Percentiles rank a stretch among this genome's conserved stretches.
These are phyloP conservation scores for Boletus rubroflammeus DNA, from an alignment of 768 basidiomycete genomes.

Conservation along the genomic window DNA sequence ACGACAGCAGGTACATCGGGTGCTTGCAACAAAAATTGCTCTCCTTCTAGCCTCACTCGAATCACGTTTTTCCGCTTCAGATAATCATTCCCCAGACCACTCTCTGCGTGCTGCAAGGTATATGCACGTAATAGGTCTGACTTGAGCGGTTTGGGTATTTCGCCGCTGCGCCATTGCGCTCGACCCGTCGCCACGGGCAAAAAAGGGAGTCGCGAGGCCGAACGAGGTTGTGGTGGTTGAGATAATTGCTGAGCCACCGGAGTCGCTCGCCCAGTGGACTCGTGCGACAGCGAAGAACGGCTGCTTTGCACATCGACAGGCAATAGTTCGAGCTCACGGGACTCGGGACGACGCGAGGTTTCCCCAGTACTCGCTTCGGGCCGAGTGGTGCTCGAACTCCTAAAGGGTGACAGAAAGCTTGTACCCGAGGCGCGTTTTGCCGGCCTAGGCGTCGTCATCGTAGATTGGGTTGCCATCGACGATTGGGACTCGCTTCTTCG, in stretches of 20 bases:
- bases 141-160: conserved; percentile 41
- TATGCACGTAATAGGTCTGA: conserved; percentile 65
- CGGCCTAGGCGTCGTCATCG: conserved; percentile 13
- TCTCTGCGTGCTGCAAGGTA: conserved; percentile 86
- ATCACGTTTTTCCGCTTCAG: conserved; percentile 92
- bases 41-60: conserved; percentile 85
- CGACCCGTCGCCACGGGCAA: conserved; percentile 19
- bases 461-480: conserved; percentile 18
- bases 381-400: conserved; percentile 9
- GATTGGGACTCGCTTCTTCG: conserved; percentile 24
- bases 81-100: conserved; percentile 94
- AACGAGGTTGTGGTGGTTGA: conserved; percentile 12
- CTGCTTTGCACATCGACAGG: conserved; percentile 23
- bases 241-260: conserved; percentile 15
- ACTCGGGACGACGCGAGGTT: conserved; percentile 1
- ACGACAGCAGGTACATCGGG: conserved; percentile 81
- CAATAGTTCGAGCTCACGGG: conserved; percentile 21
- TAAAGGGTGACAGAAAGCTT: conserved; percentile 29
- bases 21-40: conserved; percentile 95
- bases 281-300: conserved; percentile 21
- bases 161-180: conserved; percentile 16
- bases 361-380: conserved; percentile 12
- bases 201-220: conserved; percentile 23
- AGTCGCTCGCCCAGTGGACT: conserved; percentile 9
- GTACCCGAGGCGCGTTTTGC: conserved; percentile 27